phyloP scores from a whole-genome alignment of 805 yeast genomes.

The Candida namnaoensis region DNA sequence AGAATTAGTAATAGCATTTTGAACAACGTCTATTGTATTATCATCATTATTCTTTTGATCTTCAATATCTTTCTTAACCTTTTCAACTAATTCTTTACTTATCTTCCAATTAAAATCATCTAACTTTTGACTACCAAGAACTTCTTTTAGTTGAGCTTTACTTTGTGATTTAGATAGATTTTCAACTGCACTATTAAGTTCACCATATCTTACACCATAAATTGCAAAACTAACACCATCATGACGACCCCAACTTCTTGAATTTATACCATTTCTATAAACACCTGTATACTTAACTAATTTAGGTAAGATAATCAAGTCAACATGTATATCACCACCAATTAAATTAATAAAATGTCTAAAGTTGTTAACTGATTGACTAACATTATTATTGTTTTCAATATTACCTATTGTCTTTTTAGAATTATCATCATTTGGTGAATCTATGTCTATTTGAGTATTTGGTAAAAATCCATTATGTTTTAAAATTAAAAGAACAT shows the following conservation, averaged over 20 bases:
- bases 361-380: constrained; percentile 18
- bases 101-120: background rate
- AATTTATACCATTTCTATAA: constrained; percentile 58
- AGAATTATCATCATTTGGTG: constrained; percentile 8
- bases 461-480: constrained; percentile 64
- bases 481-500: constrained; percentile 61
- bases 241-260: constrained; percentile 74
- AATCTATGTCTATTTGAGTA: constrained; percentile 15
- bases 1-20: no score
- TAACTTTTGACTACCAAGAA: constrained; percentile 1
- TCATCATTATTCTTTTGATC: background rate
- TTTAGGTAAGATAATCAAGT: constrained; percentile 52
- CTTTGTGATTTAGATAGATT: constrained; percentile 7
- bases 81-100: no score
- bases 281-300: constrained; percentile 58
- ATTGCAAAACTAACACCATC: constrained; percentile 74
- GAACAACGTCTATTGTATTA: no score
- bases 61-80: background rate
- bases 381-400: constrained; percentile 20
- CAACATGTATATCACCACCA: constrained; percentile 25
- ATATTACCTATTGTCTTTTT: constrained; percentile 33
- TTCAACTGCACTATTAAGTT: constrained; percentile 17
- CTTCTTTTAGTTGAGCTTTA: constrained; percentile 14
- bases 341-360: constrained; percentile 17
- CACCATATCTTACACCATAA: constrained; percentile 27